phyloP scores from a whole-genome alignment of 192 early-diverging fungal genomes.

The Gamsiella multidivaricata region DNA sequence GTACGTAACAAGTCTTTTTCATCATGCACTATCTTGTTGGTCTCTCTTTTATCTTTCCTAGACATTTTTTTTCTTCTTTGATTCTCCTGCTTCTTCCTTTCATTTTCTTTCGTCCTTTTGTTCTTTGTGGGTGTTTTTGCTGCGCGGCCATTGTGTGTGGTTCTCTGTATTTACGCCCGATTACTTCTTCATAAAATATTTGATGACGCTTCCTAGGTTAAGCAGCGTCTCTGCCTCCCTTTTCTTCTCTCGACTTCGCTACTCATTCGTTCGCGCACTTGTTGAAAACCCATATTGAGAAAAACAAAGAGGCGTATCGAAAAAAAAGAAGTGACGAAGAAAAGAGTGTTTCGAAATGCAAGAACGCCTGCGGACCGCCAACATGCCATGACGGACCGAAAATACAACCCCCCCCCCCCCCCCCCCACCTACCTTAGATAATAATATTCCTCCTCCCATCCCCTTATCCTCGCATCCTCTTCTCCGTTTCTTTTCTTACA shows the following conservation, averaged over 20 bases:
- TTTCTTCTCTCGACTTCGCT: neutral
- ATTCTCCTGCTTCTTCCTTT: slow-evolving; percentile 4
- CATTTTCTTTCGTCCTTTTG: neutral
- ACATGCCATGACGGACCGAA: neutral
- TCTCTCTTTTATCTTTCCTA: neutral
- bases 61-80: neutral
- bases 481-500: neutral
- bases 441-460: neutral
- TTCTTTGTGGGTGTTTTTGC: neutral
- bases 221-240: neutral
- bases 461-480: neutral
- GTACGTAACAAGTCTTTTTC: slow-evolving; percentile 34
- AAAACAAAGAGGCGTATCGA: neutral
- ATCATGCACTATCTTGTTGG: neutral
- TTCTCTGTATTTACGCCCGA: neutral
- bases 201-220: no score
- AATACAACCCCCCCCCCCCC: neutral
- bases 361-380: neutral
- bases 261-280: neutral
- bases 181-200: no score
- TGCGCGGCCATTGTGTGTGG: neutral
- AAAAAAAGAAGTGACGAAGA: slow-evolving; percentile 1
- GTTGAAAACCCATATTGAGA: neutral
- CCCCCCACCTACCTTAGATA: neutral
- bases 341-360: neutral